These are phyloP conservation scores for Petunia axillaris DNA, from an alignment of 257 asterid species.

Conservation along the genomic window DNA sequence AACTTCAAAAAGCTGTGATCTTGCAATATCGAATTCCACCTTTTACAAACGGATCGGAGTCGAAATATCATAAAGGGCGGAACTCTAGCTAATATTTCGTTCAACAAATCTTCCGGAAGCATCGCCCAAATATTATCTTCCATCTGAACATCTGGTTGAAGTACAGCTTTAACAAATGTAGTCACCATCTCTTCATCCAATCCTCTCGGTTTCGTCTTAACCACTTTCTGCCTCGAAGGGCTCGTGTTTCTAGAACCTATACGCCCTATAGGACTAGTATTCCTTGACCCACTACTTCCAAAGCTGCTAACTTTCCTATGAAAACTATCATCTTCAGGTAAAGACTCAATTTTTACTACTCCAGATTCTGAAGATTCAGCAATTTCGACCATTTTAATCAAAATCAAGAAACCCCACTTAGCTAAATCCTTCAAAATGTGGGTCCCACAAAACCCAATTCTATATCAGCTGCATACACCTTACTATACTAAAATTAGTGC, in stretches of 20 bases:
- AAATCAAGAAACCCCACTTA: constrained; percentile 26
- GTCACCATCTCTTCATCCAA: constrained; percentile 91
- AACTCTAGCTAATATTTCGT: constrained; percentile 89
- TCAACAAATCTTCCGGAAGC: constrained; percentile 91
- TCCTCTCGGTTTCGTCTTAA: constrained; percentile 93
- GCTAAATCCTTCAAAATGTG: constrained; percentile 17
- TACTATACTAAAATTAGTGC: background rate
- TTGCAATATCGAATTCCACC: constrained; percentile 93
- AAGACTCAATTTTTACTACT: constrained; percentile 56
- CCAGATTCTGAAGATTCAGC: constrained; percentile 70
- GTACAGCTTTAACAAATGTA: constrained; percentile 54
- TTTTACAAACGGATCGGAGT: constrained; percentile 90
- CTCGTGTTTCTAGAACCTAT: constrained; percentile 88
- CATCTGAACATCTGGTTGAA: constrained; percentile 87
- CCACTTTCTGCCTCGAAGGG: constrained; percentile 79
- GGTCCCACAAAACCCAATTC: constrained; percentile 26
- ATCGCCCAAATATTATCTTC: constrained; percentile 96
- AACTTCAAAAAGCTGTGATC: constrained; percentile 86
- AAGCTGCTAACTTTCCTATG: constrained; percentile 61
- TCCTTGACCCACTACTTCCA: constrained; percentile 74
- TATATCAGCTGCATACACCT: background rate
- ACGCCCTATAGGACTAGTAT: constrained; percentile 83
- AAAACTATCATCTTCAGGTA: constrained; percentile 60
- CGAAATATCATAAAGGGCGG: constrained; percentile 95
- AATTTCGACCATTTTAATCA: constrained; percentile 42